A percentile compares a stretch with the other conserved stretches of the same genome.
Evolutionary conservation across 75 land plant species (phyloP).

Genomic region (Pinus albicaulis): DNA sequence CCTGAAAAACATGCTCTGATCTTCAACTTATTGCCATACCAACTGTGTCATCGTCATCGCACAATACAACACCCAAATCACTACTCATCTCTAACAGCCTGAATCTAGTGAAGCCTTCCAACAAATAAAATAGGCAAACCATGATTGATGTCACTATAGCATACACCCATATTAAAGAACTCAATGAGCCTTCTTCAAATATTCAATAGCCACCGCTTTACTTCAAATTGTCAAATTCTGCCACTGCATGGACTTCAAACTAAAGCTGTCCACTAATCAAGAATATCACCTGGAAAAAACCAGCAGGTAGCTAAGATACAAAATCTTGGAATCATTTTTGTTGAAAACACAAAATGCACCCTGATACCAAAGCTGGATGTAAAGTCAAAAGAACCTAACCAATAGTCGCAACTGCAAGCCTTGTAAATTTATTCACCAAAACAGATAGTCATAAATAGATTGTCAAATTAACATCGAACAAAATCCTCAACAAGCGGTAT

Average conservation of each 20-base stretch:
- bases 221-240: neutral
- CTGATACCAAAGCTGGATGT: neutral
- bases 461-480: too few species aligned
- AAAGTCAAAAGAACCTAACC: neutral
- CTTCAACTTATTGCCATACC: neutral
- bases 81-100: constrained; percentile 8
- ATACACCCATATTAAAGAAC: constrained; percentile 6
- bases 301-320: neutral
- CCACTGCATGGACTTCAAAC: neutral
- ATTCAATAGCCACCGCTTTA: neutral
- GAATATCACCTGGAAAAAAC: neutral
- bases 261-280: neutral
- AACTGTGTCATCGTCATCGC: neutral
- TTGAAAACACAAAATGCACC: neutral
- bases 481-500: too few species aligned
- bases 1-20: neutral
- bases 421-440: neutral
- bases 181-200: neutral
- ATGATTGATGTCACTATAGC: neutral
- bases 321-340: neutral
- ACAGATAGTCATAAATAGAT: too few species aligned
- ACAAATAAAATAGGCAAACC: neutral
- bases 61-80: neutral
- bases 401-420: neutral
- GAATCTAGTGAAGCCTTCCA: constrained; percentile 7